These are phyloP conservation scores for Saccharomycopsis schoenii DNA, from an alignment of 805 yeast genomes.

Conservation along the genomic window DNA sequence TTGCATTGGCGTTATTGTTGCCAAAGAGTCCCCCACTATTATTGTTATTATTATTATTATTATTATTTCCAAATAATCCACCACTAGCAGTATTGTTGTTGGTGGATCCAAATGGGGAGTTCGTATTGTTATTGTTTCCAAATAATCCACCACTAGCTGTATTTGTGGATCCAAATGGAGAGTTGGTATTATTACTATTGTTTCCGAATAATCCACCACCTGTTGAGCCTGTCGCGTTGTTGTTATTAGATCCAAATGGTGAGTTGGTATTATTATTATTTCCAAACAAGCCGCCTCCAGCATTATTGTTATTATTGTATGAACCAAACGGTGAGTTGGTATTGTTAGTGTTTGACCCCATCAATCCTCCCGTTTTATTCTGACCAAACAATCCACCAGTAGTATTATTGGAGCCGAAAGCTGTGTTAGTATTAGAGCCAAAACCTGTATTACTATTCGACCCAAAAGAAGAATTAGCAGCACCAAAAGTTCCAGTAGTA, in stretches of 20 bases:
- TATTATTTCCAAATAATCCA: too few species aligned
- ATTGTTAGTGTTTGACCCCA: not conserved
- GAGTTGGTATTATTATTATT: conserved; percentile 18
- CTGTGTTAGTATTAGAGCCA: conserved; percentile 11
- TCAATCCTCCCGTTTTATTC: too few species aligned
- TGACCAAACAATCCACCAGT: too few species aligned
- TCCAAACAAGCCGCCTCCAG: conserved; percentile 25
- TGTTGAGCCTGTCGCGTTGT: conserved; percentile 18
- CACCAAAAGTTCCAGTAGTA: conserved; percentile 19
- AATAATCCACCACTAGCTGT: conserved; percentile 17
- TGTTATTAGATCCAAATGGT: conserved; percentile 21
- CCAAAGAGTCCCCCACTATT: conserved; percentile 17
- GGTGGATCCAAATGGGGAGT: conserved; percentile 12
- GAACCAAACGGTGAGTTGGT: conserved; percentile 10
- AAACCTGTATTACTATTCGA: not conserved
- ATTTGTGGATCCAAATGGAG: conserved; percentile 13
- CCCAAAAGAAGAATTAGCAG: conserved; percentile 24
- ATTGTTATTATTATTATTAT: not conserved
- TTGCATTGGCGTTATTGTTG: conserved; percentile 1
- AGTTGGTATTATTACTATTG: conserved; percentile 12
- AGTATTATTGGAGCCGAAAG: not conserved
- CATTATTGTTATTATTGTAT: conserved; percentile 6
- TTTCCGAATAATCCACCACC: too few species aligned
- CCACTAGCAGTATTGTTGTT: conserved; percentile 17
- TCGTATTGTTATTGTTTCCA: conserved; percentile 3